A percentile compares a stretch with the other conserved stretches of the same genome.
Conservation (phyloP, 1,284 basidiomycete genomes). For the Cryptococcus sp. region DNA sequence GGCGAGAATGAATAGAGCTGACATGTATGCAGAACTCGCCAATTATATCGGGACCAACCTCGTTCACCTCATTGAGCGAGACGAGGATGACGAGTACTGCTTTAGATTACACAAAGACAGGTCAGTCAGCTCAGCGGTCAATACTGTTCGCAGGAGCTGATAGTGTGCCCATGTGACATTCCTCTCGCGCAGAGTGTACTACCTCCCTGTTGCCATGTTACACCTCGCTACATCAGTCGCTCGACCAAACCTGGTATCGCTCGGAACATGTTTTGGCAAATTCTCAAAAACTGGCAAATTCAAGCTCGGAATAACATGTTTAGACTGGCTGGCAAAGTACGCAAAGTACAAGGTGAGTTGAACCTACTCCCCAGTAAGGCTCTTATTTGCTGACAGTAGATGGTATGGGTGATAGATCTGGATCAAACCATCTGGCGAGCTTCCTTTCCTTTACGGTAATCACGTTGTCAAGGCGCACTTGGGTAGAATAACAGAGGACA, state of each 20-base stretch:
- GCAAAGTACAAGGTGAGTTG: slow-evolving; percentile 91
- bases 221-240: slow-evolving; percentile 89
- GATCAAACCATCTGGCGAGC: slow-evolving; percentile 99
- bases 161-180: neutral
- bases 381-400: neutral
- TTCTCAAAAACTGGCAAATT: slow-evolving; percentile 98
- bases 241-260: slow-evolving; percentile 84
- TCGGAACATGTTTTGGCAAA: slow-evolving; percentile 97
- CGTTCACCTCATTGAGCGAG: slow-evolving; percentile 54
- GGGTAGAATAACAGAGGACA: slow-evolving; percentile 98
- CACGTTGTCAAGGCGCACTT: slow-evolving; percentile 98
- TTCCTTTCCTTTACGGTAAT: slow-evolving; percentile 98
- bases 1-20: neutral
- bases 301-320: slow-evolving; percentile 89
- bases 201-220: slow-evolving; percentile 91
- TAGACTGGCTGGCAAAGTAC: slow-evolving; percentile 93
- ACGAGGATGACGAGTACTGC: slow-evolving; percentile 63
- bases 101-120: slow-evolving; percentile 88
- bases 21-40: slow-evolving; percentile 45
- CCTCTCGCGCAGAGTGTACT: slow-evolving; percentile 71
- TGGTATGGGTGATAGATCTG: slow-evolving; percentile 67
- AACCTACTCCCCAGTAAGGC: neutral
- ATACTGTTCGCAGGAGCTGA: too few species aligned
- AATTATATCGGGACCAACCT: slow-evolving; percentile 57
- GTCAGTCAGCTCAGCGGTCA: slow-evolving; percentile 26